Base-by-base conservation (phyloP, 345 rosid genomes). In the Populus tremula region DNA sequence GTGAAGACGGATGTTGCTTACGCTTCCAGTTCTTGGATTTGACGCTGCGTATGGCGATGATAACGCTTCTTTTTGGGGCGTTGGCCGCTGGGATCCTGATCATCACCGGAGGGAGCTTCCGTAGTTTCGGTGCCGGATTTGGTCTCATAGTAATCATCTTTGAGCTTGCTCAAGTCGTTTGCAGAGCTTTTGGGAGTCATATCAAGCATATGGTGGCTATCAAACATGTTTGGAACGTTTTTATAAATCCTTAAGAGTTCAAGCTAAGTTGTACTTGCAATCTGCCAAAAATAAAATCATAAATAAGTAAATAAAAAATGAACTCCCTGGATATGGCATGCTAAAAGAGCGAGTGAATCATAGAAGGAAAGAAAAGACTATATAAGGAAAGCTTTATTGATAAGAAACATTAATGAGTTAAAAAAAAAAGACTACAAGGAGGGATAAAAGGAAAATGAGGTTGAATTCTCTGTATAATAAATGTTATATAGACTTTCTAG, bases 1-100 rank as follows among this genome's bases (percentile, higher is more conserved):
- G 36, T 65, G 1, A 65, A 35, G 36, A 31, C 20, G 39, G 2
- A 38, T 12, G 71, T 0, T 31, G 45, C 92, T 86, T 87, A 95
- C 99, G 94, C 83, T 85, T 95, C 99, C 86, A 95, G 90, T 78
- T 95, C 99, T 74, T 95, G 98, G 82, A 93, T 95, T 86, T 95
- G 99, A 45, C 84, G 94, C 78, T 93, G 99, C 8, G 97, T 95
- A 75, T 95, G 99, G 45, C 45, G 2, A 41, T 41, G 3, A 41
- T 41, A 41, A 8, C 11, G 3, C 45, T 41, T 41, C 11, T 41
- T 8, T 41, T 2, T 41, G 4, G 89, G 85, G 36, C 90, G 90
- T 69, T 90, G 97, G 74, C 56, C 84, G 71, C 63, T 87, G 69
- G 96, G 94, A 77, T 90, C 97, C 56, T 87, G 93, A 67, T 91